Conservation (phyloP, 2,329 filamentous ascomycete species). For the Exophiala viscosa region DNA sequence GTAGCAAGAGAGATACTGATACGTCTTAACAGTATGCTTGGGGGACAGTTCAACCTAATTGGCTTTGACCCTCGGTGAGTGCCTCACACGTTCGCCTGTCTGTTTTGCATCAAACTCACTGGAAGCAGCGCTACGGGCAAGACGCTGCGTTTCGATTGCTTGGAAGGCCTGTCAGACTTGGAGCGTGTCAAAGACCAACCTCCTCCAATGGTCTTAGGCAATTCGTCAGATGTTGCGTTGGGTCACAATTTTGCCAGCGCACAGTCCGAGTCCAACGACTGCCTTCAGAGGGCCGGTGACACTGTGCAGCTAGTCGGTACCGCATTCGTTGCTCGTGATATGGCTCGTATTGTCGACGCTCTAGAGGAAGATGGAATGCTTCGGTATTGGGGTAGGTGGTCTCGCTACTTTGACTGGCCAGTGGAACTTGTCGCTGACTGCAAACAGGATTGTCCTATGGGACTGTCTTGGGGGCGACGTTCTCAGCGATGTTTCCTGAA, state of each 20-base stretch:
- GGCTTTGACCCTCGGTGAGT: neutral
- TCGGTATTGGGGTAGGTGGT: slow-evolving; percentile 18
- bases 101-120: neutral
- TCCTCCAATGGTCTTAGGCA: neutral
- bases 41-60: neutral
- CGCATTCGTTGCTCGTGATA: slow-evolving; percentile 40
- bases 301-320: neutral
- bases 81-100: no score
- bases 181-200: neutral
- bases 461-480: slow-evolving; percentile 32
- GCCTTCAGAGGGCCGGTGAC: neutral
- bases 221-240: neutral
- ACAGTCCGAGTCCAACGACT: neutral
- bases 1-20: neutral
- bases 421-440: neutral
- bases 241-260: neutral
- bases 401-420: neutral
- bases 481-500: slow-evolving; percentile 42
- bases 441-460: slow-evolving; percentile 29
- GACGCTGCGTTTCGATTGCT: neutral
- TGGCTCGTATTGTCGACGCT: slow-evolving; percentile 48
- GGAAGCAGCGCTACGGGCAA: neutral
- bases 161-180: neutral
- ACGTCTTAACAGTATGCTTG: neutral
- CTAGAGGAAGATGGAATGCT: slow-evolving; percentile 41